A percentile compares a stretch with the other conserved stretches of the same genome.
phyloP scores from a whole-genome alignment of 257 asterid species.

The Solanum arcanum region DNA sequence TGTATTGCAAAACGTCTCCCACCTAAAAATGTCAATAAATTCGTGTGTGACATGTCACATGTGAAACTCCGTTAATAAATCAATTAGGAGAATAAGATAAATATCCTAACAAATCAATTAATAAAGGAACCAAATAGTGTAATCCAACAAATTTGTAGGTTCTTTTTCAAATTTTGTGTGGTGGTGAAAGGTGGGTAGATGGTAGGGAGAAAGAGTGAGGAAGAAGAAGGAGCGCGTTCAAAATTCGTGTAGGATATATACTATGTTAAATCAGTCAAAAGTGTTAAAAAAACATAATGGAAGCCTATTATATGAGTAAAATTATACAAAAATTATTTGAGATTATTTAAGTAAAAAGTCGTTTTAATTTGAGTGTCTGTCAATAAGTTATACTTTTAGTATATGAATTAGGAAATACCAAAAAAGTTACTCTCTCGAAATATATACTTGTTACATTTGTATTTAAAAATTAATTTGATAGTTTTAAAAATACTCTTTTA shows the following conservation, averaged over 20 bases:
- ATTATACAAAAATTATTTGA: no score
- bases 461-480: neutral
- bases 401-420: neutral
- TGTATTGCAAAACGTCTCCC: neutral
- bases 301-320: no score
- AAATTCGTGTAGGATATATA: neutral
- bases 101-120: neutral
- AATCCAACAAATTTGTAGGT: neutral
- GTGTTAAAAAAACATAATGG: neutral
- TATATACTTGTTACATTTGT: neutral
- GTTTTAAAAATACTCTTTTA: neutral
- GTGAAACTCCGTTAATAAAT: neutral
- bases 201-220: neutral
- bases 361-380: neutral
- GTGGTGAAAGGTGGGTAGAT: neutral
- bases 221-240: neutral
- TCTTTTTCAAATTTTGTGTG: neutral
- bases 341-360: neutral
- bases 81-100: neutral
- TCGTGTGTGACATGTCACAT: neutral
- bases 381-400: no score
- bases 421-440: neutral
- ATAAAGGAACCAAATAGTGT: neutral
- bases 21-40: neutral
- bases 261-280: fast-evolving